Percentiles rank a stretch among this genome's conserved stretches.
phyloP scores from a whole-genome alignment of 345 rosid species.

The Carallia pectinifolia region DNA sequence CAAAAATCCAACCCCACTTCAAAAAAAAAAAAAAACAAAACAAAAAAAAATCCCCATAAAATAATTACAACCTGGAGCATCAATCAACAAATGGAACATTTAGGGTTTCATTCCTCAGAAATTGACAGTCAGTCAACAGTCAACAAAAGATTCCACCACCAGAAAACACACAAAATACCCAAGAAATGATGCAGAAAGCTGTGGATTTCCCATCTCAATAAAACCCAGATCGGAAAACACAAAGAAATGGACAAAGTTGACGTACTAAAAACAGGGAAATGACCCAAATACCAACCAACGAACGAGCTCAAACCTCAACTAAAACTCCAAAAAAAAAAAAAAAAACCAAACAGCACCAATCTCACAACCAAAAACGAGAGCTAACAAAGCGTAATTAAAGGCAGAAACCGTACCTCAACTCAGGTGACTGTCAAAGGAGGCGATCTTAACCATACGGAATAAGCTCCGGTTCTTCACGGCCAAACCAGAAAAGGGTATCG shows the following conservation, averaged over 20 bases:
- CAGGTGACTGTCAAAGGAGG: conserved; percentile 18
- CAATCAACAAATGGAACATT: conserved; percentile 22
- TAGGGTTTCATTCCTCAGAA: conserved; percentile 45
- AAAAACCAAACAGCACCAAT: conserved; percentile 16
- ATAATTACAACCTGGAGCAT: conserved; percentile 20
- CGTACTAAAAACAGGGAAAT: conserved; percentile 60
- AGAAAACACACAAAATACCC: conserved; percentile 26
- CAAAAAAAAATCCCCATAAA: conserved; percentile 15
- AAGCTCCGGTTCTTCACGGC: conserved; percentile 50
- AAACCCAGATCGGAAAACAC: conserved; percentile 38
- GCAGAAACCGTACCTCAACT: conserved; percentile 22
- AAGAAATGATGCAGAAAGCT: conserved; percentile 35
- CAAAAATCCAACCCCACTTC: conserved; percentile 21
- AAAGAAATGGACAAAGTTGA: conserved; percentile 33
- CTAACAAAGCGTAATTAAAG: conserved; percentile 13
- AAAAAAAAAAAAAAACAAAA: conserved; percentile 4
- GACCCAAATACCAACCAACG: conserved; percentile 34
- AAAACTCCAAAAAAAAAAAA: background rate
- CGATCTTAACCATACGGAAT: conserved; percentile 16
- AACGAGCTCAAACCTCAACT: conserved; percentile 25
- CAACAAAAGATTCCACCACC: conserved; percentile 10
- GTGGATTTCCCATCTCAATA: conserved; percentile 34
- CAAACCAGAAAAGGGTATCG: conserved; percentile 24
- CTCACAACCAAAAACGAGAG: conserved; percentile 4
- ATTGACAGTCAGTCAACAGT: conserved; percentile 42